Evolutionary conservation across 129 eudicot species (phyloP).

Genomic region (Flaveria robusta): DNA sequence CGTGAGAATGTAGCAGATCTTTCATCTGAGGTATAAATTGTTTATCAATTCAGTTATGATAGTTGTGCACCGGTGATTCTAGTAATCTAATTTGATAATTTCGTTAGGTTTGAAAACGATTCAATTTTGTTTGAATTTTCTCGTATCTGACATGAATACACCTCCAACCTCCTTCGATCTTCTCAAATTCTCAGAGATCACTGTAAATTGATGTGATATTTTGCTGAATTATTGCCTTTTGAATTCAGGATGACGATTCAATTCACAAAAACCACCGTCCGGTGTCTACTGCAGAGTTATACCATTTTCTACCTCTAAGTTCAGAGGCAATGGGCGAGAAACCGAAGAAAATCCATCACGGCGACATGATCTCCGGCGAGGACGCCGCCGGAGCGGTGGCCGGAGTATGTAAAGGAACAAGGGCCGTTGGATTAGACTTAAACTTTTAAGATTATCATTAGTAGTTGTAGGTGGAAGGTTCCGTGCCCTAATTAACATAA

Average conservation of each 20-base stretch:
- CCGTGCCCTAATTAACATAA: conserved; percentile 19
- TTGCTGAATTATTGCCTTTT: conserved; percentile 2
- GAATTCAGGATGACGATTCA: conserved; percentile 43
- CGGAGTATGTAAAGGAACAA: conserved; percentile 20
- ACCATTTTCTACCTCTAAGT: conserved; percentile 23
- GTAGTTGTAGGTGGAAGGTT: conserved; percentile 32
- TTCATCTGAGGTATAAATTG: conserved; percentile 32
- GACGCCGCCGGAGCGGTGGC: conserved; percentile 6
- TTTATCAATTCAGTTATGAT: too few relatives aligned
- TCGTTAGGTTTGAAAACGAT: too few relatives aligned
- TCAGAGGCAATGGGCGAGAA: conserved; percentile 32
- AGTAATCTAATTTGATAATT: too few relatives aligned
- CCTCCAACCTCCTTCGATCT: too few relatives aligned
- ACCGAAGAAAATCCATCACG: background rate
- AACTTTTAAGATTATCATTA: conserved; percentile 19
- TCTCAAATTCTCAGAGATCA: background rate
- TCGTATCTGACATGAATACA: too few relatives aligned
- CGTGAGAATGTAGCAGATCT: conserved; percentile 40
- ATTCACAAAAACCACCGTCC: background rate
- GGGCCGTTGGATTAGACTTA: conserved; percentile 31
- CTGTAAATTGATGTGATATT: background rate
- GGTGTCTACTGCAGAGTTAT: background rate
- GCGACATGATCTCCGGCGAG: conserved; percentile 21
- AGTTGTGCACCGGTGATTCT: too few relatives aligned
- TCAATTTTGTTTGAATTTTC: too few relatives aligned